A percentile compares a stretch with the other conserved stretches of the same genome.
Evolutionary conservation across 331 rosid species (phyloP).

Genomic region (Malus hybrid): DNA sequence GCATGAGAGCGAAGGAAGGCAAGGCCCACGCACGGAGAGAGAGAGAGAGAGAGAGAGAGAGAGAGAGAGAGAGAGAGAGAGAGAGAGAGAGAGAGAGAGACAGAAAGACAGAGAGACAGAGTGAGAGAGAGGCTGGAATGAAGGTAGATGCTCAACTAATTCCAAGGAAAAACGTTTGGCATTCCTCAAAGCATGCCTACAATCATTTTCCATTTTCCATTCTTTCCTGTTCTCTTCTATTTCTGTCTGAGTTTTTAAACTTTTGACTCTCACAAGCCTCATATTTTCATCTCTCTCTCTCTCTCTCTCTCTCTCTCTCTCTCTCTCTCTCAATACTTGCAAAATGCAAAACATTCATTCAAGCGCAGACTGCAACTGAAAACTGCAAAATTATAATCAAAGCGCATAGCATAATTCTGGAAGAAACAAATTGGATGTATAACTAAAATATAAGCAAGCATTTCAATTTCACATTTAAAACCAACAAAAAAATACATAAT

Average conservation of each 20-base stretch:
- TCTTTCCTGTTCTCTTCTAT: not conserved
- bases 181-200: not conserved
- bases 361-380: no score
- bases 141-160: not conserved
- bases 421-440: no score
- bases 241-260: not conserved
- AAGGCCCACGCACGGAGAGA: not conserved
- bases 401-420: no score
- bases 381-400: no score
- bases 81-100: not conserved
- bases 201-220: not conserved
- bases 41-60: not conserved
- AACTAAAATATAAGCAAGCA: not conserved
- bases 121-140: not conserved
- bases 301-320: no score
- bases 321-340: no score
- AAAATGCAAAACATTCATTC: no score
- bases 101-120: not conserved
- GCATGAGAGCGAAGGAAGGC: not conserved
- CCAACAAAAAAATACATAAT: not conserved
- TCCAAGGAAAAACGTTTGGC: not conserved
- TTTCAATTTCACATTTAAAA: not conserved
- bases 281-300: no score
- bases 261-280: not conserved
- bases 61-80: no score